Evolutionary conservation across 495 filamentous ascomycete genomes (phyloP).

Genomic region (Xylaria cubensis): DNA sequence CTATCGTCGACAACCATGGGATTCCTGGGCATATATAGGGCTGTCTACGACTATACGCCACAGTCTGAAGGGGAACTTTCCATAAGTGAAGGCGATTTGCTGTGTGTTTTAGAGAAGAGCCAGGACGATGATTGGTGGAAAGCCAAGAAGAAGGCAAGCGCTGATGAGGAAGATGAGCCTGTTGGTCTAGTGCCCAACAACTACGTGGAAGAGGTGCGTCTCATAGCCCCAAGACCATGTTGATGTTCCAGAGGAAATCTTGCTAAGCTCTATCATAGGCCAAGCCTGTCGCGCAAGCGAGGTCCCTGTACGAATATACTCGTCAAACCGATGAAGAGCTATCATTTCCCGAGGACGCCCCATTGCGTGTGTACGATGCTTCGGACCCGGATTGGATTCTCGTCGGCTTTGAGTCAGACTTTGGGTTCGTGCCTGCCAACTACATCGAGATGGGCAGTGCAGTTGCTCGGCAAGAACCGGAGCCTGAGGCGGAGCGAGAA

Average conservation of each 20-base stretch:
- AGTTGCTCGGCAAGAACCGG: slow-evolving; percentile 33
- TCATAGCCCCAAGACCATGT: not conserved
- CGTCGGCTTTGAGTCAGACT: slow-evolving; percentile 83
- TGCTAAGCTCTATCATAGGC: slow-evolving; percentile 57
- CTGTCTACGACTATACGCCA: slow-evolving; percentile 91
- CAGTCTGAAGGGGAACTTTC: slow-evolving; percentile 88
- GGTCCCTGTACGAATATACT: slow-evolving; percentile 93
- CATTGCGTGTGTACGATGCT: slow-evolving; percentile 83
- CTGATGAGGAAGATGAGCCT: slow-evolving; percentile 92
- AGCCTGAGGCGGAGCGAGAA: slow-evolving; percentile 16
- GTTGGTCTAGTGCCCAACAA: slow-evolving; percentile 93
- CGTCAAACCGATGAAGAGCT: slow-evolving; percentile 98
- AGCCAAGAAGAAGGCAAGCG: slow-evolving; percentile 93
- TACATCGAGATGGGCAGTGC: slow-evolving; percentile 77
- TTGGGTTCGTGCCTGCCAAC: slow-evolving; percentile 95
- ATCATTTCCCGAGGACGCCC: slow-evolving; percentile 89
- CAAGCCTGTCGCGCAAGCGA: slow-evolving; percentile 73
- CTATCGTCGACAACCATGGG: slow-evolving; percentile 50
- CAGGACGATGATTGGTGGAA: slow-evolving; percentile 96
- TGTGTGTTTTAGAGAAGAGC: slow-evolving; percentile 92
- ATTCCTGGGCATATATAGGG: slow-evolving; percentile 91
- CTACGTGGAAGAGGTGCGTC: slow-evolving; percentile 92
- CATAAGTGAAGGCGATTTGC: slow-evolving; percentile 86
- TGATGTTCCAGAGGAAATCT: slow-evolving; percentile 7
- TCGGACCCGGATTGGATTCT: slow-evolving; percentile 97